Evolutionary conservation across 2,329 filamentous ascomycete species (phyloP).

Genomic region (Xylaria digitata): DNA sequence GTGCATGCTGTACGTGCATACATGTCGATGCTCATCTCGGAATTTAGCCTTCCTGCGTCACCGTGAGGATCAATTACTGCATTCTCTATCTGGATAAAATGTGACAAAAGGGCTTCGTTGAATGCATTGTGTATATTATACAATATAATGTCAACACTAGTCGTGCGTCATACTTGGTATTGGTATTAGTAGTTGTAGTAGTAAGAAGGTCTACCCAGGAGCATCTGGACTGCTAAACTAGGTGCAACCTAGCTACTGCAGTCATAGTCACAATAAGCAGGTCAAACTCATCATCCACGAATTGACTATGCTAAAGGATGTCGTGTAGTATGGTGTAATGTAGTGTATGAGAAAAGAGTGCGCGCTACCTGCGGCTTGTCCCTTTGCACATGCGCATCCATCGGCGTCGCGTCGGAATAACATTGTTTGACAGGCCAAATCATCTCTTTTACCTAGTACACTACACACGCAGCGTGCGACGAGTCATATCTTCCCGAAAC

Average conservation of each 20-base stretch:
- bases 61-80: slow-evolving; percentile 26
- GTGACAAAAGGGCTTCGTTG: slow-evolving; percentile 29
- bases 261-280: neutral
- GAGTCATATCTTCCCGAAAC: slow-evolving; percentile 10
- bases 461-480: neutral
- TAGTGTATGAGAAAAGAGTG: too few relatives aligned
- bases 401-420: neutral
- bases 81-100: slow-evolving; percentile 43
- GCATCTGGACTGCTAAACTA: too few relatives aligned
- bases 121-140: slow-evolving; percentile 21
- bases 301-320: neutral
- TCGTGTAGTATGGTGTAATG: too few relatives aligned
- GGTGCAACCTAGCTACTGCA: neutral
- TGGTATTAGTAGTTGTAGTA: too few relatives aligned
- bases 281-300: neutral
- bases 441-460: neutral
- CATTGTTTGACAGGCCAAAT: slow-evolving; percentile 6
- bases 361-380: slow-evolving; percentile 26
- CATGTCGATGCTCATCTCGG: slow-evolving; percentile 40
- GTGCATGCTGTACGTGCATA: slow-evolving; percentile 14
- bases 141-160: too few relatives aligned
- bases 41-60: slow-evolving; percentile 41
- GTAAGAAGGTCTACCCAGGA: too few relatives aligned
- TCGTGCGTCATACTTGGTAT: too few relatives aligned
- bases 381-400: neutral